These are phyloP conservation scores for Reutealis trisperma DNA, from an alignment of 345 rosid species.

Conservation along the genomic window DNA sequence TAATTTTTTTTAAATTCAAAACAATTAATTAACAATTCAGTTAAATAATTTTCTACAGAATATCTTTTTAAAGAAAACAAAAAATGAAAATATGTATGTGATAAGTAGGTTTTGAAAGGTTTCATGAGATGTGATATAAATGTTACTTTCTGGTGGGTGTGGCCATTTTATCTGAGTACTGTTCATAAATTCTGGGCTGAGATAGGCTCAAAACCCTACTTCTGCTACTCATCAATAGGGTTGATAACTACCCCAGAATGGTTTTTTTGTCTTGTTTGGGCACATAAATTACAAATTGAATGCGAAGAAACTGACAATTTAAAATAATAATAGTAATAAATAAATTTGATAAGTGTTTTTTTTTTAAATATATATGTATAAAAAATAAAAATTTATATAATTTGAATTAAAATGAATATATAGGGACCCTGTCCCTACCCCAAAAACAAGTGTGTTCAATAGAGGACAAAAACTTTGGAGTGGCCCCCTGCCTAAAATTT, in stretches of 20 bases:
- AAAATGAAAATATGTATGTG: no score
- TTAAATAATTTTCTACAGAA: no score
- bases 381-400: no score
- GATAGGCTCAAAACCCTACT: constrained; percentile 18
- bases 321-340: no score
- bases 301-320: constrained; percentile 26
- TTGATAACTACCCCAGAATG: constrained; percentile 20
- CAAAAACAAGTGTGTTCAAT: not conserved
- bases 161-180: constrained; percentile 16
- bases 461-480: constrained; percentile 12
- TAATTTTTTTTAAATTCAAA: no score
- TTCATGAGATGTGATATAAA: constrained; percentile 14
- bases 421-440: no score
- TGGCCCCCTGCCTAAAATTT: constrained; percentile 14
- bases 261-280: constrained; percentile 43
- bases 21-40: no score
- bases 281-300: constrained; percentile 30
- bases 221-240: not conserved
- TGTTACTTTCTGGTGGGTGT: constrained; percentile 1
- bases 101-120: not conserved
- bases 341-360: not conserved
- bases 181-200: constrained; percentile 23
- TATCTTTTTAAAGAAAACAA: no score
- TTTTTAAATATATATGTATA: no score
- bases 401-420: no score